Base-by-base conservation (phyloP, 2,329 filamentous ascomycete genomes). In the Stachybotrys elegans region DNA sequence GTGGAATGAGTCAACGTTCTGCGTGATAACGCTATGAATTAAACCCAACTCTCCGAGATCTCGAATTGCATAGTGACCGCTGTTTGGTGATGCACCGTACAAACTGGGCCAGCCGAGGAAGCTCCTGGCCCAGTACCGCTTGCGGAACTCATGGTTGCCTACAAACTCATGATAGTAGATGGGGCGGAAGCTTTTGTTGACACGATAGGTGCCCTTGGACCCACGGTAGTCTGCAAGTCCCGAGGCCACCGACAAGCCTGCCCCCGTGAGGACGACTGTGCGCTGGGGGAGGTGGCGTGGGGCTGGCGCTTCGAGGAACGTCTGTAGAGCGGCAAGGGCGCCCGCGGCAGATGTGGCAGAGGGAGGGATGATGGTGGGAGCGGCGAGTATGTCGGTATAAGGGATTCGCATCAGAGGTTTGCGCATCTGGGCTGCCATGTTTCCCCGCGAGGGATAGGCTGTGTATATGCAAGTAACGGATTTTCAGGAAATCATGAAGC, bases 1-100 rank as follows among this genome's bases (percentile, higher is more conserved):
- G 65, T 98, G 93, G 61, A 98, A 95, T 3, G 90, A 95, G 67
- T 98, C 93, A 42, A 98, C 93, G 60, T 97, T 97, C 62, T 98
- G 93, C 32, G 93, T 97, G 53, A 98, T 82, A 47, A 96, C 87
- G 43, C 72, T 80, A 45, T 76, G 78, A 34, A 96, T 72, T 40
- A 90, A 67, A 3, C 90, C 91, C 52, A 93, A 69, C 5, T 76
- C 66, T 3, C 81, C 86, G 27, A 97, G 70, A 50, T 84, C 76
- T 42, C 79, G 75, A 45, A 97, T 78, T 3, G 91, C 89, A 60
- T 79, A 75, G 67, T 98, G 93, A 2, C 83, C 83, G 4, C 72
- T 69, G 59, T 97, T 97, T 12, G 92, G 91, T 46, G 70, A 71
- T n/a, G 89, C 88, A 49, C 81, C 84, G 57, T 86, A 71, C 52